Percentiles rank a stretch among this genome's conserved stretches.
phyloP scores from a whole-genome alignment of 768 basidiomycete genomes.

The Suillus plorans region DNA sequence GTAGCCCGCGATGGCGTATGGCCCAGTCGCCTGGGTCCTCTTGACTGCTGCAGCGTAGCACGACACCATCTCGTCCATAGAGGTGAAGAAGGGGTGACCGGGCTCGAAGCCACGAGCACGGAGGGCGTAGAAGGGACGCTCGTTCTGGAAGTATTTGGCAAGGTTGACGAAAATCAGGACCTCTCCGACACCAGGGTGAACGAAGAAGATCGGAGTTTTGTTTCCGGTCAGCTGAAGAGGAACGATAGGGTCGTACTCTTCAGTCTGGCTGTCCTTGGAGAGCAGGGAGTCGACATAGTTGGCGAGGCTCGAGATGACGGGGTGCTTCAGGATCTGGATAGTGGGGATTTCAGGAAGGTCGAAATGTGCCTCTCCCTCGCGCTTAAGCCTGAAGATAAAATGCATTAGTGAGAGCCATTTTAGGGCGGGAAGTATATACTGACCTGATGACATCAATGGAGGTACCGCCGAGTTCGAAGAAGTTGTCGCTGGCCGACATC shows the following conservation, averaged over 20 bases:
- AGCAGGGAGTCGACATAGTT: slow-evolving; percentile 31
- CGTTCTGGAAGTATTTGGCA: slow-evolving; percentile 38
- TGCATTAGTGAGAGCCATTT: not conserved
- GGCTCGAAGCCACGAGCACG: slow-evolving; percentile 39
- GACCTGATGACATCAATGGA: slow-evolving; percentile 37
- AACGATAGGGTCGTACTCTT: slow-evolving; percentile 41
- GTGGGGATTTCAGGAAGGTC: slow-evolving; percentile 33
- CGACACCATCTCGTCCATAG: slow-evolving; percentile 35
- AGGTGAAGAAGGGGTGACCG: slow-evolving; percentile 29
- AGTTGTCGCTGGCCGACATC: slow-evolving; percentile 31
- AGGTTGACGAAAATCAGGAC: slow-evolving; percentile 42
- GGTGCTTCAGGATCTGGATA: slow-evolving; percentile 39
- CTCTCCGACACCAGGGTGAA: slow-evolving; percentile 45
- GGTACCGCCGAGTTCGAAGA: slow-evolving; percentile 43
- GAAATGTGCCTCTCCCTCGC: slow-evolving; percentile 28
- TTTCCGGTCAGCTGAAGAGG: slow-evolving; percentile 37
- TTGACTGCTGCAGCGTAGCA: slow-evolving; percentile 32
- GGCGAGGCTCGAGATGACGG: slow-evolving; percentile 29
- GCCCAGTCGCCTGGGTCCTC: slow-evolving; percentile 28
- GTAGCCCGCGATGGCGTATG: slow-evolving; percentile 38
- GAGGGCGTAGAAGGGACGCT: slow-evolving; percentile 39
- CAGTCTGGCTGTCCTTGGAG: slow-evolving; percentile 15
- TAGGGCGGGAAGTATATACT: slow-evolving; percentile 8
- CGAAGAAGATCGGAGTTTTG: slow-evolving; percentile 43
- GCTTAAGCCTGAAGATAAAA: slow-evolving; percentile 19